Evolutionary conservation across 2,329 filamentous ascomycete genomes (phyloP), one percentile per base, ranked within the genome.

Genomic region (Orbilia oligospora): DNA sequence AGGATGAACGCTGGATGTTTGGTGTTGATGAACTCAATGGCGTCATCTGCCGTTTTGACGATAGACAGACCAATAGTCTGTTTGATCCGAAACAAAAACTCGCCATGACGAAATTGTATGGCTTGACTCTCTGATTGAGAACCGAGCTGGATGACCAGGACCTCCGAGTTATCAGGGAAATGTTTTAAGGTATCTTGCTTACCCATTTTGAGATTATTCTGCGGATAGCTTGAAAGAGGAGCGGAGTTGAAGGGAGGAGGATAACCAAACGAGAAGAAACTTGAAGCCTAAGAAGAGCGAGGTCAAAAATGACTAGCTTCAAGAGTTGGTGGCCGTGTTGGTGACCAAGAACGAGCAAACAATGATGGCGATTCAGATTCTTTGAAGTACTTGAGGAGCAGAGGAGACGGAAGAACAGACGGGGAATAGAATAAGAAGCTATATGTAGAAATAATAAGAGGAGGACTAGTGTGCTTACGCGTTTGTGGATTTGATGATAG

Each of bases 1-100:
- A 71, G 27, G 33, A 77, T 71, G 51, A 77, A 51, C 18, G 58
- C 22, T 10, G 73, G 73, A 5, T 53, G 22, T 1, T 67, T 20
- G 1, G 24, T n/a, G 12, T 48, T 61, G 61, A 77, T 48, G 44
- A 44, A 53, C 0, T n/a, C 16, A 16, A 24, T 55, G 18, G 73
- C 73, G 6, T 53, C 20, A 2, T 55, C 20, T 18, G 61, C 38
- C 5, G 46, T 18, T 27, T 9, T 67, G 38, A 18, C n/a, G 22
- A 67, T 2, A 12, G 66, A 55, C 3, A 33, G n/a, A n/a, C 61
- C 61, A 30, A 77, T 38, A 16, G 6, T 3, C 3, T 41, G 8
- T 18, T 53, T 56, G 61, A 71, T 63, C 9, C 27, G 5, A 4
- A 63, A 18, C 30, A 77, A 44, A 8, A 71, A 55, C 1, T 65